Percentiles rank a stretch among this genome's conserved stretches.
These are phyloP conservation scores for Stemphylium lycopersici DNA, from an alignment of 2,329 filamentous ascomycete species.

Conservation along the genomic window DNA sequence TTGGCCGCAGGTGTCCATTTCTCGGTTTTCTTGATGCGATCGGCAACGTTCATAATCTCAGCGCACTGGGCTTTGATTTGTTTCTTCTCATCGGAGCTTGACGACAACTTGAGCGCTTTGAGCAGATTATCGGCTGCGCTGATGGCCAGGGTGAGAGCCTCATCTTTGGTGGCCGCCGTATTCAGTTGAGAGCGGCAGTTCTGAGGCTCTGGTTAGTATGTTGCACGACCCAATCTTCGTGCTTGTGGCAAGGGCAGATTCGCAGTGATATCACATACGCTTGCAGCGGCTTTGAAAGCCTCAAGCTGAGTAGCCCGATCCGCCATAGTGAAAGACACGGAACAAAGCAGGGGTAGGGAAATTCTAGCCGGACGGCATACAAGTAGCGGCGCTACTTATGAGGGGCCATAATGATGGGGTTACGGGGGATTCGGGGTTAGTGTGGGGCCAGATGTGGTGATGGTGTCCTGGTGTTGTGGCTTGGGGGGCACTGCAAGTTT, in stretches of 20 bases:
- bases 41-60: slow-evolving; percentile 72
- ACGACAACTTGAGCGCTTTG: slow-evolving; percentile 69
- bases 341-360: background rate
- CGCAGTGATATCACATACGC: slow-evolving; percentile 38
- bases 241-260: background rate
- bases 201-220: slow-evolving; percentile 29
- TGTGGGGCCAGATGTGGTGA: background rate
- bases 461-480: slow-evolving; percentile 22
- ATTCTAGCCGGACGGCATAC: background rate
- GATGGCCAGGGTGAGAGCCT: slow-evolving; percentile 77
- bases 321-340: slow-evolving; percentile 31
- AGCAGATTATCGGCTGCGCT: slow-evolving; percentile 81
- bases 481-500: background rate
- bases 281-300: slow-evolving; percentile 41
- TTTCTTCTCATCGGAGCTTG: slow-evolving; percentile 66
- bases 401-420: slow-evolving; percentile 8
- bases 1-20: slow-evolving; percentile 31
- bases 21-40: slow-evolving; percentile 68
- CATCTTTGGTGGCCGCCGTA: slow-evolving; percentile 59
- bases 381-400: slow-evolving; percentile 5
- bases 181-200: slow-evolving; percentile 53
- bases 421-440: background rate
- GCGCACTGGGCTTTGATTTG: slow-evolving; percentile 72
- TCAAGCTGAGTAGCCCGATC: slow-evolving; percentile 33
- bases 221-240: background rate